phyloP scores from a whole-genome alignment of 495 filamentous ascomycete genomes.

The Platismatia glauca region DNA sequence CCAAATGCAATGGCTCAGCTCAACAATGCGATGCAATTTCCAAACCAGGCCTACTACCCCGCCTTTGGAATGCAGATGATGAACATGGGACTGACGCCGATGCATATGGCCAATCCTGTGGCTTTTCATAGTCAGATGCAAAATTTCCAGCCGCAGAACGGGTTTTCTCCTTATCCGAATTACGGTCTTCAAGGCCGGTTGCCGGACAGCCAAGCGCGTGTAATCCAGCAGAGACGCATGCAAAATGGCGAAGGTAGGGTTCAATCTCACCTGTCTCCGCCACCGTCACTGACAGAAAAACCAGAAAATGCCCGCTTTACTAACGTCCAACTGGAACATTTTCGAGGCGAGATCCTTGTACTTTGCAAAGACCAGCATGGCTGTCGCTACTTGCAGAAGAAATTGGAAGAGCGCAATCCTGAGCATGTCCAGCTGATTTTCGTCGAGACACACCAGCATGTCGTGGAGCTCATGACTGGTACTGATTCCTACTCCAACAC shows the following conservation, averaged over 20 bases:
- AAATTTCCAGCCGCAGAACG: slow-evolving; percentile 39
- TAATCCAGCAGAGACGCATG: slow-evolving; percentile 58
- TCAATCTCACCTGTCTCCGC: not conserved
- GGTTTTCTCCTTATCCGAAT: slow-evolving; percentile 40
- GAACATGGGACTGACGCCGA: slow-evolving; percentile 48
- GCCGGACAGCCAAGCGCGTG: slow-evolving; percentile 59
- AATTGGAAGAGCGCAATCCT: slow-evolving; percentile 80
- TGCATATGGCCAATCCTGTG: slow-evolving; percentile 42
- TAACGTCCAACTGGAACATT: slow-evolving; percentile 67
- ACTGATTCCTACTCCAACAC: slow-evolving; percentile 16
- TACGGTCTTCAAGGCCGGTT: slow-evolving; percentile 36
- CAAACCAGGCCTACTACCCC: slow-evolving; percentile 35
- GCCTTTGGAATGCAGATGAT: slow-evolving; percentile 50
- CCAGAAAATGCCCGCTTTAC: slow-evolving; percentile 50
- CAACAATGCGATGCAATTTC: slow-evolving; percentile 31
- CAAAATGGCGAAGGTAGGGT: slow-evolving; percentile 52
- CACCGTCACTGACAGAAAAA: not conserved
- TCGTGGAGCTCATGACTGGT: slow-evolving; percentile 93
- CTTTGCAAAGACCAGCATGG: slow-evolving; percentile 97
- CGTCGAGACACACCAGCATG: slow-evolving; percentile 78
- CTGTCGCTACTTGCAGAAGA: slow-evolving; percentile 90
- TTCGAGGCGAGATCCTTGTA: slow-evolving; percentile 70
- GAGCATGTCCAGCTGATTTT: slow-evolving; percentile 88
- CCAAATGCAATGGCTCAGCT: slow-evolving; percentile 29
- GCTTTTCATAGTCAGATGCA: slow-evolving; percentile 31